Evolutionary conservation across 257 asterid species (phyloP).

Genomic region (Solanum infundibuliforme): DNA sequence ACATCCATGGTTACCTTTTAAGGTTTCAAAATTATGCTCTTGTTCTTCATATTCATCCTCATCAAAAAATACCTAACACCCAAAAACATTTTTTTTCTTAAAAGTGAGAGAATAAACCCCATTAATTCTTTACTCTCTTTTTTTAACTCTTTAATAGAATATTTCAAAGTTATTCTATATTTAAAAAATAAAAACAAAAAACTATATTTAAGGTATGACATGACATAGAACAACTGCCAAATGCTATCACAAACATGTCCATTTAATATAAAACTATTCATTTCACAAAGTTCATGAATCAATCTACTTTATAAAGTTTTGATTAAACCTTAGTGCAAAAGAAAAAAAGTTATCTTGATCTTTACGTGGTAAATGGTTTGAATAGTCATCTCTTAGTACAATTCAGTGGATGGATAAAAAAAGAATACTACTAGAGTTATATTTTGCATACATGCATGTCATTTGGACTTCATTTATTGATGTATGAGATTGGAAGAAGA

Average conservation of each 20-base stretch:
- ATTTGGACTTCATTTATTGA: not conserved
- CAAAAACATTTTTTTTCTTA: not conserved
- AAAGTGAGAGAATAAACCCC: not conserved
- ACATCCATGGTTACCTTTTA: not conserved
- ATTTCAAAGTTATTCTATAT: not conserved
- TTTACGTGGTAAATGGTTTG: not conserved
- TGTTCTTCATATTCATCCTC: not conserved
- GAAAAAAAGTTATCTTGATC: not conserved
- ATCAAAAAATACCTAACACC: not conserved
- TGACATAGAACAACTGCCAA: not conserved
- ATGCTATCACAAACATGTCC: not conserved
- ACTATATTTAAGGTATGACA: not conserved
- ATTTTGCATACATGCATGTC: not conserved
- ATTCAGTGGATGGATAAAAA: not conserved
- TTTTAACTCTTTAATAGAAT: not conserved
- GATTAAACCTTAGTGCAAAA: not conserved
- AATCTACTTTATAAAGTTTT: not conserved
- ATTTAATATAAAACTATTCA: not conserved
- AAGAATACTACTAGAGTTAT: not conserved
- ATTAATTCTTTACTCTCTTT: not conserved
- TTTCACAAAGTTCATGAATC: not conserved
- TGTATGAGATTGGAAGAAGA: not conserved
- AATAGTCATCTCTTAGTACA: not conserved
- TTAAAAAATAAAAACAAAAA: not conserved
- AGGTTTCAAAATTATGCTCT: not conserved